Evolutionary conservation across 2,329 filamentous ascomycete species (phyloP).

Genomic region (Ambrosiella xylebori): DNA sequence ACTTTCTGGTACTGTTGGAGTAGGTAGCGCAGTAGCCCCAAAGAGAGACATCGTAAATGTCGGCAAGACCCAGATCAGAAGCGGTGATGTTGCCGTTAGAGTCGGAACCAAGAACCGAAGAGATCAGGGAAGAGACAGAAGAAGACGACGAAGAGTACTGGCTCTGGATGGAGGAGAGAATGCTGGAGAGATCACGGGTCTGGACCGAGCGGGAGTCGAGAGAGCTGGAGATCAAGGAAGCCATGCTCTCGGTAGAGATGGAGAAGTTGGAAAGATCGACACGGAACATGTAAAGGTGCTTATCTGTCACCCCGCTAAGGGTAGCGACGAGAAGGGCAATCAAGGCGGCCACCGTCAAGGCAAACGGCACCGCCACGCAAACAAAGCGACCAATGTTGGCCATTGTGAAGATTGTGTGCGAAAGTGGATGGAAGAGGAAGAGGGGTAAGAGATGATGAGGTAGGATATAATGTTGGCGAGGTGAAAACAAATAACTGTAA

Average conservation of each 20-base stretch:
- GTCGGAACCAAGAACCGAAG: slow-evolving; percentile 13
- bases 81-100: slow-evolving; percentile 37
- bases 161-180: slow-evolving; percentile 37
- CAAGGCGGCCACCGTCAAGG: slow-evolving; percentile 60
- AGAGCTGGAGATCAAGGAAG: slow-evolving; percentile 10
- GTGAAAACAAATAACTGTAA: not conserved
- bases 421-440: not conserved
- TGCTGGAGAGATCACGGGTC: slow-evolving; percentile 29
- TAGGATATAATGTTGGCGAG: not conserved
- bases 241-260: slow-evolving; percentile 13
- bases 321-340: slow-evolving; percentile 46
- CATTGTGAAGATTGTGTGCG: slow-evolving; percentile 22
- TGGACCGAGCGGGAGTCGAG: slow-evolving; percentile 22
- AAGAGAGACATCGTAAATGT: slow-evolving; percentile 66
- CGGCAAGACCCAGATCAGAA: slow-evolving; percentile 42
- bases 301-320: slow-evolving; percentile 38
- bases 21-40: slow-evolving; percentile 71
- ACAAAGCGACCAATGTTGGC: slow-evolving; percentile 53
- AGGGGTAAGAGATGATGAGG: not conserved
- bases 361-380: slow-evolving; percentile 77
- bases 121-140: slow-evolving; percentile 21
- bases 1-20: slow-evolving; percentile 40
- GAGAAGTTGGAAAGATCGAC: slow-evolving; percentile 39
- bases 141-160: slow-evolving; percentile 44
- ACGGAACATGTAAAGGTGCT: slow-evolving; percentile 39